These are phyloP conservation scores for Ilyonectria mors-panacis DNA, from an alignment of 2,329 filamentous ascomycete species.

Conservation along the genomic window DNA sequence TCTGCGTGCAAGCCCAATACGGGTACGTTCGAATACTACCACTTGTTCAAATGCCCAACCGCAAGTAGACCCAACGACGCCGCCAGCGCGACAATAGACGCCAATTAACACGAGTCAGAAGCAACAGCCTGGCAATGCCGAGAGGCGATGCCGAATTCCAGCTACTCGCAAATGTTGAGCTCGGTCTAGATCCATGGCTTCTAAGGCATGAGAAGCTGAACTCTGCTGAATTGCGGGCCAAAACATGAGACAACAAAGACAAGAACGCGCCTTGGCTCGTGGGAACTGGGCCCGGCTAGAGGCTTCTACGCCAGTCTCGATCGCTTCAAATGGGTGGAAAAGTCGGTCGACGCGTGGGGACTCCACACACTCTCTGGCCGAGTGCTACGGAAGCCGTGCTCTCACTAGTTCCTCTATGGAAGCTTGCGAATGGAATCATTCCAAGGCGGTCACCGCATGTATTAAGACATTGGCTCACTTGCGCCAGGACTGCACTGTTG, in stretches of 20 bases:
- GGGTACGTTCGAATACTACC: too few relatives aligned
- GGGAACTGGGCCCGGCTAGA: background rate
- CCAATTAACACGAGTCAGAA: background rate
- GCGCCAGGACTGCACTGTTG: slow-evolving; percentile 8
- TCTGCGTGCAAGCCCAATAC: too few relatives aligned
- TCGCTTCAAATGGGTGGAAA: background rate
- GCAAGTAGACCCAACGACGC: background rate
- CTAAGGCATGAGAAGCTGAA: background rate
- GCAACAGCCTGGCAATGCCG: background rate
- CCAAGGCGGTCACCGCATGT: background rate
- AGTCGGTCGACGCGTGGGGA: background rate
- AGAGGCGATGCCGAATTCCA: background rate
- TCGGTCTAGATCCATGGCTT: background rate
- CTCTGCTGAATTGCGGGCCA: background rate
- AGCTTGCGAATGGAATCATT: background rate
- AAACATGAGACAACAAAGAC: background rate
- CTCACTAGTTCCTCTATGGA: slow-evolving; percentile 1
- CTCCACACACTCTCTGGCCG: background rate
- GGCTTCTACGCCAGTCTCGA: background rate
- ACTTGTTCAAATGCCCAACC: background rate
- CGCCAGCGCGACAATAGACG: too few relatives aligned
- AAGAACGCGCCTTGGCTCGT: background rate
- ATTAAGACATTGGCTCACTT: background rate
- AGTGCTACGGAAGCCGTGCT: slow-evolving; percentile 10
- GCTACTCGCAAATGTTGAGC: background rate